Evolutionary conservation across 192 early-diverging fungal species (phyloP).

Genomic region (Mortierella hygrophila): DNA sequence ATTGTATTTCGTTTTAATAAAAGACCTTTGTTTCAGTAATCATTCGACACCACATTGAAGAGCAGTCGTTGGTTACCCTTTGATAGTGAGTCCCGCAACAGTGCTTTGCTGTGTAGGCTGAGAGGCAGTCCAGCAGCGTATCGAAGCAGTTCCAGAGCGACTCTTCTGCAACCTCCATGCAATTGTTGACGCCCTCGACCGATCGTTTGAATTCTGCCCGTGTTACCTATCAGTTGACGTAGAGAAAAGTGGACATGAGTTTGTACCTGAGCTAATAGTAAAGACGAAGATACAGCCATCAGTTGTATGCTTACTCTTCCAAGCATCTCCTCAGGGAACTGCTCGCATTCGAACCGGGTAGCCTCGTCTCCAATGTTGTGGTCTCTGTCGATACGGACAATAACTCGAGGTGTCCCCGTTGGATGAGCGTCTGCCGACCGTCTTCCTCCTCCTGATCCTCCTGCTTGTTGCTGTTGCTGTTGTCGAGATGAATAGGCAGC

Average conservation of each 20-base stretch:
- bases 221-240: constrained; percentile 17
- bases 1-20: neutral
- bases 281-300: neutral
- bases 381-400: constrained; percentile 47
- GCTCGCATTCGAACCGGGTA: constrained; percentile 42
- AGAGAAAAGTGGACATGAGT: neutral
- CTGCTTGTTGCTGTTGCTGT: constrained; percentile 4
- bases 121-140: constrained; percentile 47
- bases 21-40: neutral
- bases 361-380: constrained; percentile 36
- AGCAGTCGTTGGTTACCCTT: constrained; percentile 14
- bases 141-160: constrained; percentile 42
- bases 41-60: neutral
- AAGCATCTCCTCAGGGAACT: constrained; percentile 48
- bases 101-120: constrained; percentile 53
- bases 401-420: constrained; percentile 27
- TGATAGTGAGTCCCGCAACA: constrained; percentile 54
- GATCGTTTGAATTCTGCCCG: constrained; percentile 35
- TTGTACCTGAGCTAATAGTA: neutral
- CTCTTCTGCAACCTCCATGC: constrained; percentile 43
- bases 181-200: constrained; percentile 41
- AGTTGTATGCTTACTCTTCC: constrained; percentile 24
- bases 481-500: neutral
- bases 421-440: neutral
- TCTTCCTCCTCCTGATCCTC: neutral